These are phyloP conservation scores for Amaranthus tricolor DNA, from an alignment of 179 eudicot genomes.

Conservation along the genomic window DNA sequence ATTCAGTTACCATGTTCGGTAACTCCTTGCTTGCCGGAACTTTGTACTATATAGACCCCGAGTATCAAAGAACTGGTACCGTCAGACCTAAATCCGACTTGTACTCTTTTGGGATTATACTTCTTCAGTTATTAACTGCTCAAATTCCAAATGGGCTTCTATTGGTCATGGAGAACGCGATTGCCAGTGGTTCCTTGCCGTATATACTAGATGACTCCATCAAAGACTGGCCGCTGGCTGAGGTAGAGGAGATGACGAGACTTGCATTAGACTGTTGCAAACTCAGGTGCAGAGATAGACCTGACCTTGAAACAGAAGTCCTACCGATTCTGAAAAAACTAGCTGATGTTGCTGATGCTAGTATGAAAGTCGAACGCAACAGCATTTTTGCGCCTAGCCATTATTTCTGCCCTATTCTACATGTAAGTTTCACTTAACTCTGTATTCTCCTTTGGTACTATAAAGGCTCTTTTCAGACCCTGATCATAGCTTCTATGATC, in stretches of 20 bases:
- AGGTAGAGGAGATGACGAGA: slow-evolving; percentile 37
- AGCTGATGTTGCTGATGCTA: slow-evolving; percentile 49
- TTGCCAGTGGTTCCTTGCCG: slow-evolving; percentile 36
- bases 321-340: slow-evolving; percentile 38
- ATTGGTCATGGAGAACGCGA: slow-evolving; percentile 41
- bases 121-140: slow-evolving; percentile 38
- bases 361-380: slow-evolving; percentile 36
- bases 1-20: slow-evolving; percentile 38
- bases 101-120: slow-evolving; percentile 43
- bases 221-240: slow-evolving; percentile 40
- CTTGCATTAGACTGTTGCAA: slow-evolving; percentile 43
- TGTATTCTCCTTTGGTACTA: background rate
- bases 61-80: slow-evolving; percentile 45
- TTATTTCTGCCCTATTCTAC: slow-evolving; percentile 47
- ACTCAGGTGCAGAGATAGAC: slow-evolving; percentile 48
- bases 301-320: slow-evolving; percentile 39
- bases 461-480: too few relatives aligned
- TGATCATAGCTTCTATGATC: background rate
- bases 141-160: slow-evolving; percentile 41
- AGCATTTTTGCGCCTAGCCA: slow-evolving; percentile 44
- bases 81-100: slow-evolving; percentile 44
- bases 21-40: slow-evolving; percentile 46
- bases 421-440: slow-evolving; percentile 23
- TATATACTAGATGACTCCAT: slow-evolving; percentile 39
- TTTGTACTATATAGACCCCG: slow-evolving; percentile 42